Base-by-base conservation (phyloP, 306 rosid species). In the Quercus suber region DNA sequence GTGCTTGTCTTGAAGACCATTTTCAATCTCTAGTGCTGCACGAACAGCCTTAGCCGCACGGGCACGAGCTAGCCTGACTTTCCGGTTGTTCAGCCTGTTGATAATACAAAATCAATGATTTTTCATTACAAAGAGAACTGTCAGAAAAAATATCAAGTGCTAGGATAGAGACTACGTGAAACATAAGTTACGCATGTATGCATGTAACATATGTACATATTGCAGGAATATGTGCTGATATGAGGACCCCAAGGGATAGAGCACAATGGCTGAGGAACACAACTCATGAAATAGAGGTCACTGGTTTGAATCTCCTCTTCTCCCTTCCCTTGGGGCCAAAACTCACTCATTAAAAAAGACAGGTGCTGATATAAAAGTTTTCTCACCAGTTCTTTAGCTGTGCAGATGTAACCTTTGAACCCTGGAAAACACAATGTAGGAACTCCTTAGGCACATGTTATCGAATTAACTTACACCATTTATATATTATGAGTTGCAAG, bases 341-440 rank as follows among this genome's bases (percentile, higher is more conserved):
- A 13, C 17, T 11, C 53, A 49, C 15, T 49, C 17, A 49, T 49
- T 49, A 49, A 49, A 49, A 49, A 10, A 49, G 17, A 49, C 3
- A 49, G 53, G 70, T 30, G 70, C 21, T 17, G 4, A 67, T 18
- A 67, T 35, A 25, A 43, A 67, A 33, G 58, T 71, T 56, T 77
- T 53, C 93, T 80, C 77, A 95, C 99, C 99, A 93, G 73, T 95
- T 95, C 83, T 95, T 95, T 37, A 95, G 94, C 83, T 95, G 99
- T 0, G 99, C 82, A 52, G 91, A 23, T 31, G 98, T 91, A 80
- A 95, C 91, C 82, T 91, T 89, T 5, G 99, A 90, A 78, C 99
- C 99, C 99, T 90, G 92, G 69, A 82, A 85, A 90, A 79, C 82
- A 87, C 17, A 82, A 81, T 1, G 79, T 67, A 77, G 71, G 76